These are phyloP conservation scores for Alternaria metachromatica DNA, from an alignment of 2,329 filamentous ascomycete genomes.

Conservation along the genomic window DNA sequence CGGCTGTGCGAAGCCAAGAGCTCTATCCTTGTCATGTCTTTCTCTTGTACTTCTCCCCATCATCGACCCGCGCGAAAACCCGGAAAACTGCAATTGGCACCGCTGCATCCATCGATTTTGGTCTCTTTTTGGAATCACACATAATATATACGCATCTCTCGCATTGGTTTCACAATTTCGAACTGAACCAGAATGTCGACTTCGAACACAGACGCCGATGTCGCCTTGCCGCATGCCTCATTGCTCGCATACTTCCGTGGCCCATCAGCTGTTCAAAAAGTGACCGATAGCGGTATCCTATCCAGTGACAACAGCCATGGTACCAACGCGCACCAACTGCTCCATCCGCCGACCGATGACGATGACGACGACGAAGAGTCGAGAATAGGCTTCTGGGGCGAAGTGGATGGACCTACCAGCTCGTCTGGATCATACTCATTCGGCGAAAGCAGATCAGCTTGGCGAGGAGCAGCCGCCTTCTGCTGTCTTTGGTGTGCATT, in stretches of 20 bases:
- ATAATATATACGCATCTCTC: constrained; percentile 9
- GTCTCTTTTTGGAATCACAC: constrained; percentile 7
- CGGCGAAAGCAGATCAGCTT: not conserved
- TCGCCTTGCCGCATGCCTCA: constrained; percentile 16
- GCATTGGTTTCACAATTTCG: not conserved
- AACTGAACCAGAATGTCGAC: constrained; percentile 2
- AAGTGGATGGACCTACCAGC: not conserved
- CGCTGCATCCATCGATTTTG: not conserved
- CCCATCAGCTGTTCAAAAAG: not conserved
- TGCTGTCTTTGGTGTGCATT: constrained; percentile 11
- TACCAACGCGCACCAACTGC: not conserved
- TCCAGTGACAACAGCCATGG: not conserved
- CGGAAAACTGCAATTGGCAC: not conserved
- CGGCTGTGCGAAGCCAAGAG: not conserved
- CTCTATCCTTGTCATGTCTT: not conserved
- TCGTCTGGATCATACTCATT: not conserved
- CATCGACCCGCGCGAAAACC: not conserved
- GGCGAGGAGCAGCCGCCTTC: not conserved
- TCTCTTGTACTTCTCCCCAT: not conserved
- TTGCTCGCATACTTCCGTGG: constrained; percentile 23
- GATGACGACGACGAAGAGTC: constrained; percentile 18
- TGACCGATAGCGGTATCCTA: not conserved
- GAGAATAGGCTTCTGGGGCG: constrained; percentile 17
- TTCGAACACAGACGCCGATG: constrained; percentile 3
- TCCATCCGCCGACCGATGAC: not conserved